Conservation (phyloP, 768 basidiomycete species). For the Mycena olivaceomarginata region DNA sequence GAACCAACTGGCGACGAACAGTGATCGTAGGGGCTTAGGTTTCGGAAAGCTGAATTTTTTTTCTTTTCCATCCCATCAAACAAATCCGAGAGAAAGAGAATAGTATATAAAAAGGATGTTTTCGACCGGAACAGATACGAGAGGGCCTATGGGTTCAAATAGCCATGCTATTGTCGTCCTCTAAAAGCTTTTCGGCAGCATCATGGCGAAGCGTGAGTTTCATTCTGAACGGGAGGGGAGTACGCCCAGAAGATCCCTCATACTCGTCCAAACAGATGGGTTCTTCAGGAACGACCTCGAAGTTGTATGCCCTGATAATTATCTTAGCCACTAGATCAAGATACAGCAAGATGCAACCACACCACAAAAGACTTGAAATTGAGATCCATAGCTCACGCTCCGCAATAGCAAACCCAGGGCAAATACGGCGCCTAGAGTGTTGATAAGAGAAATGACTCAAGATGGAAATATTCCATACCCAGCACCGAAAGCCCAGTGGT, state of each 20-base stretch:
- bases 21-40: neutral
- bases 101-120: neutral
- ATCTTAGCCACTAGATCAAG: neutral
- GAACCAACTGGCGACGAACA: neutral
- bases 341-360: neutral
- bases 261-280: conserved; percentile 61
- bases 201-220: conserved; percentile 19
- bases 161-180: conserved; percentile 5
- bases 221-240: conserved; percentile 56
- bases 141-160: neutral
- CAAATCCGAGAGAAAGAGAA: neutral
- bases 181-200: conserved; percentile 12
- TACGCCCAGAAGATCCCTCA: conserved; percentile 58
- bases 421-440: conserved; percentile 53
- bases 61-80: neutral
- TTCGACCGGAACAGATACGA: neutral
- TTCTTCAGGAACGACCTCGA: conserved; percentile 52
- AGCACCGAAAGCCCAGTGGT: conserved; percentile 62
- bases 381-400: conserved; percentile 60
- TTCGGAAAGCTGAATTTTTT: neutral
- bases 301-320: conserved; percentile 48
- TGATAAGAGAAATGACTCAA: neutral
- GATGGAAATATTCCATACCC: conserved; percentile 50
- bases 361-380: conserved; percentile 58
- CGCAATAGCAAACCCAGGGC: conserved; percentile 58